Conservation (phyloP, 2,329 filamentous ascomycete species). For the Clonostachys solani region DNA sequence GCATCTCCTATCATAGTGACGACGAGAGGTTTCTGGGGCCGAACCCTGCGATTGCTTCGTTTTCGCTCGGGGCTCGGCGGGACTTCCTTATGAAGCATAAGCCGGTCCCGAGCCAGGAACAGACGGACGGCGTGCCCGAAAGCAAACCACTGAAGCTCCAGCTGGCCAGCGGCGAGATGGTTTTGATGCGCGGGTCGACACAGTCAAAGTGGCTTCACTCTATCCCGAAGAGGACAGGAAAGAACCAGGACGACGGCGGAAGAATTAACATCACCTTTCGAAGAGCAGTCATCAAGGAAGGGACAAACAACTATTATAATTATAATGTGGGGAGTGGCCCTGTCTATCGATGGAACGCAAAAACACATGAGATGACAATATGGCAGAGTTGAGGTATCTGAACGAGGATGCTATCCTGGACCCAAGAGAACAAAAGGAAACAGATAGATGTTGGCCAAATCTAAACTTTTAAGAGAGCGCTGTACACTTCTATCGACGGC, state of each 20-base stretch:
- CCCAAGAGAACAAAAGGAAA: constrained; percentile 1
- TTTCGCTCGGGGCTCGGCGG: constrained; percentile 66
- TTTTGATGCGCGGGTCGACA: constrained; percentile 73
- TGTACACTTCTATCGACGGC: no score
- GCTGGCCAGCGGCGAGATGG: constrained; percentile 69
- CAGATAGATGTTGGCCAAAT: not conserved
- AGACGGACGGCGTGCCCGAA: not conserved
- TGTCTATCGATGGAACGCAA: constrained; percentile 64
- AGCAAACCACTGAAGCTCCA: constrained; percentile 41
- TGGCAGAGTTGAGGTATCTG: constrained; percentile 22
- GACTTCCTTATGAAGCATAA: constrained; percentile 83
- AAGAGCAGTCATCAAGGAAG: constrained; percentile 63
- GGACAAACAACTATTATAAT: constrained; percentile 79
- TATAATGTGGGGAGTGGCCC: constrained; percentile 74
- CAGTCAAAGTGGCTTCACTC: constrained; percentile 75
- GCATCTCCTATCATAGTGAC: constrained; percentile 76
- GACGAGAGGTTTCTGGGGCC: constrained; percentile 73
- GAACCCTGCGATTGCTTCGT: constrained; percentile 69
- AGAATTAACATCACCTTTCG: constrained; percentile 78
- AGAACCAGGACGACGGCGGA: constrained; percentile 56
- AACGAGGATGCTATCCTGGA: constrained; percentile 6
- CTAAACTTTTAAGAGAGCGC: no score
- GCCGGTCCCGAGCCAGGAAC: constrained; percentile 32
- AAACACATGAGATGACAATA: constrained; percentile 41
- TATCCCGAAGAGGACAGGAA: constrained; percentile 69